Conservation (phyloP, 192 early-diverging fungal species). For the Coemansia sp. region DNA sequence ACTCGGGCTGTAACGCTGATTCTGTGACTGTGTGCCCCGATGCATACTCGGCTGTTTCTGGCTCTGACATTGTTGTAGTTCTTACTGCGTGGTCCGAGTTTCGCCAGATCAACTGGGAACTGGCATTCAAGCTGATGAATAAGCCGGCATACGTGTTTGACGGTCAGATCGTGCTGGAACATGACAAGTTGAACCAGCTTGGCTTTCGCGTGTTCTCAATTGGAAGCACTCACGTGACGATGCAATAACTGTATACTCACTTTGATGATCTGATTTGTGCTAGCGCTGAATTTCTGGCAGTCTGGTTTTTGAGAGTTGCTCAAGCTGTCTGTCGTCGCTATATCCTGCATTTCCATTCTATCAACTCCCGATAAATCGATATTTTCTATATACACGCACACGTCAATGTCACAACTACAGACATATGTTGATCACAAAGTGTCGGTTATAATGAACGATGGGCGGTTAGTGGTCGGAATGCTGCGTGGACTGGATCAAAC, state of each 20-base stretch:
- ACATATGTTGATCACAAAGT: constrained; percentile 39
- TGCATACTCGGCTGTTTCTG: constrained; percentile 69
- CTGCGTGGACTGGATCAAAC: constrained; percentile 55
- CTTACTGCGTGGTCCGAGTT: constrained; percentile 93
- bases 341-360: not conserved
- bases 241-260: not conserved
- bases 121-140: constrained; percentile 67
- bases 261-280: not conserved
- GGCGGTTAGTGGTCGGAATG: constrained; percentile 44
- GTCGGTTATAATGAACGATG: constrained; percentile 44
- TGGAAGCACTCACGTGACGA: constrained; percentile 52
- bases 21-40: constrained; percentile 59
- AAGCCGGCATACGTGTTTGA: constrained; percentile 91
- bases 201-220: constrained; percentile 77
- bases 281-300: no score
- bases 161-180: constrained; percentile 78
- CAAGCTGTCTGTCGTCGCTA: not conserved
- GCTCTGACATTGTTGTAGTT: constrained; percentile 76
- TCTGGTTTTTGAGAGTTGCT: not conserved
- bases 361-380: not conserved
- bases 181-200: constrained; percentile 60
- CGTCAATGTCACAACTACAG: constrained; percentile 42
- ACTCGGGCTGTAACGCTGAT: constrained; percentile 9
- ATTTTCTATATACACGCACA: not conserved
- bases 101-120: constrained; percentile 61